phyloP scores from a whole-genome alignment of 352 stramenopile genomes.

The Pythium sp. region DNA sequence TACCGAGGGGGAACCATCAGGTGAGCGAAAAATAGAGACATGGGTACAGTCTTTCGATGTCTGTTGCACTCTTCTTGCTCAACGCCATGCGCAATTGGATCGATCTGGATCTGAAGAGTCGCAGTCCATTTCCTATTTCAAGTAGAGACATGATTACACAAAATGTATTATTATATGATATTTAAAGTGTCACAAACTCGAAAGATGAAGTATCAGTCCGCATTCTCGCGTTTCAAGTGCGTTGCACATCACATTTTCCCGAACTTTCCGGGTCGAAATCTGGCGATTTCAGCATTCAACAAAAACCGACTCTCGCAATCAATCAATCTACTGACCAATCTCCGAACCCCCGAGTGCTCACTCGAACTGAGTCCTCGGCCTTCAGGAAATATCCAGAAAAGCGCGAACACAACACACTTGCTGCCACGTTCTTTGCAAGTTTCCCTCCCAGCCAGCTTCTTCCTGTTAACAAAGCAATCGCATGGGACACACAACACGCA shows the following conservation, averaged over 20 bases:
- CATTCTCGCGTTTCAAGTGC: not conserved
- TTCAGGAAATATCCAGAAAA: not conserved
- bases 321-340: not conserved
- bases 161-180: not conserved
- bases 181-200: not conserved
- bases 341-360: not conserved
- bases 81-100: not conserved
- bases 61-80: not conserved
- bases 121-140: not conserved
- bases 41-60: conserved; percentile 4
- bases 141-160: not conserved
- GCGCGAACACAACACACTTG: not conserved
- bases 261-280: not conserved
- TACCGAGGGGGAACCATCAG: not conserved
- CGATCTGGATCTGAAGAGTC: not conserved
- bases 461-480: not conserved
- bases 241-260: not conserved
- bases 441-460: not conserved
- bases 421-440: not conserved
- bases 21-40: not conserved
- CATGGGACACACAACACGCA: not conserved
- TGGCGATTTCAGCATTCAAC: conserved; percentile 1
- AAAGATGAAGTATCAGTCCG: not conserved
- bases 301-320: not conserved
- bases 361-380: not conserved